Evolutionary conservation across 768 basidiomycete species (phyloP).

Genomic region (Suillus fuscotomentosus): DNA sequence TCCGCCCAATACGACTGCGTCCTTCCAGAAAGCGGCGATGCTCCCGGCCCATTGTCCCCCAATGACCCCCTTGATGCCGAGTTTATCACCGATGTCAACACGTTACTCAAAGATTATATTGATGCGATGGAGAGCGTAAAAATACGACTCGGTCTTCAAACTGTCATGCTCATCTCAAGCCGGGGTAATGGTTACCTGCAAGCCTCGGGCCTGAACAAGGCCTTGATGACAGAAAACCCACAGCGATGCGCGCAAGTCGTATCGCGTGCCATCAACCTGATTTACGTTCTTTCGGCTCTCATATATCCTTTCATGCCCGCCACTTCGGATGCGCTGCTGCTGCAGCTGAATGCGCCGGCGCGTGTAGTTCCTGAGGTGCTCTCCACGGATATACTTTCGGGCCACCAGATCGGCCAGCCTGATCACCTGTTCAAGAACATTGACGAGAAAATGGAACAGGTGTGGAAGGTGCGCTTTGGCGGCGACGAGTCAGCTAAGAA

Average conservation of each 20-base stretch:
- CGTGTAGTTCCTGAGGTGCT: constrained; percentile 74
- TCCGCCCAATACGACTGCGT: constrained; percentile 78
- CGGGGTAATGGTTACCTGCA: constrained; percentile 95
- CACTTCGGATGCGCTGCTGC: constrained; percentile 76
- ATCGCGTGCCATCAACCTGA: constrained; percentile 87
- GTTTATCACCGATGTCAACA: constrained; percentile 81
- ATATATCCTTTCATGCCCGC: constrained; percentile 97
- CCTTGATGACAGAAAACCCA: constrained; percentile 78
- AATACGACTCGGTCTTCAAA: constrained; percentile 83
- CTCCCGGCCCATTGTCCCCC: constrained; percentile 65
- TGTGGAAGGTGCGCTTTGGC: constrained; percentile 78
- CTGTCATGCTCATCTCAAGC: constrained; percentile 85
- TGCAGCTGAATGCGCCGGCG: constrained; percentile 87
- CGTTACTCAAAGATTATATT: constrained; percentile 73
- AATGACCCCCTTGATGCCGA: constrained; percentile 66
- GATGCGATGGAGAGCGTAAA: constrained; percentile 91
- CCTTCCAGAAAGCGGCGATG: constrained; percentile 77
- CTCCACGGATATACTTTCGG: constrained; percentile 79
- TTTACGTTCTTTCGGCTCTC: constrained; percentile 84
- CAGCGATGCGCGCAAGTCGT: constrained; percentile 88
- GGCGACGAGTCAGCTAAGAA: constrained; percentile 50
- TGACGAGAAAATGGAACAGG: constrained; percentile 84
- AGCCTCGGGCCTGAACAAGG: constrained; percentile 86
- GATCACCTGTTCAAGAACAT: constrained; percentile 93
- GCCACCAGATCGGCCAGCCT: constrained; percentile 83